Base-by-base conservation (phyloP, 345 rosid species). In the Physaria fendleri region DNA sequence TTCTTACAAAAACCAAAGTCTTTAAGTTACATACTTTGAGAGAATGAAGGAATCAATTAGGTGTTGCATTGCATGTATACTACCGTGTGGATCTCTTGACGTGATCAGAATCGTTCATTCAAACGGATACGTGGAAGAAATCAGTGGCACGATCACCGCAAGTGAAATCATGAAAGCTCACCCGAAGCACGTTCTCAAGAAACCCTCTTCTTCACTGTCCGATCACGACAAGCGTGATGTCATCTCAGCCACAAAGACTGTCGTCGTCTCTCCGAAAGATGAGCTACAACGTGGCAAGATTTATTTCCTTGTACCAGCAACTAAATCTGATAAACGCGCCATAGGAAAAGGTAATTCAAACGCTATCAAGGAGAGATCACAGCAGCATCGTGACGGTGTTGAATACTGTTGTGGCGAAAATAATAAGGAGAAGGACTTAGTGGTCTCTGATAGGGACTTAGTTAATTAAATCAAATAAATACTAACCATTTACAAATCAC, bases 21-120 rank as follows among this genome's bases (percentile, higher is more conserved):
- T 47, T 40, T 12, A 41, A 30, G 8, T n/a, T 30, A 3, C 14
- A 8, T 56, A 4, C 10, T 27, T 13, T 21, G n/a, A 54, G 41
- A 64, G 47, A 59, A 85, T 89, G 97, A 93, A 81, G 83, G 83
- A 79, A 71, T 75, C 91, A n/a, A 87, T 93, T 45, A 76, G 95
- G 58, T 93, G 99, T 24, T 86, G 97, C 67, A 89, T 93, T 72
- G 82, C 99, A 45, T 93, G 99, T 90, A 93, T 93, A 69, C 82
- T 89, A 15, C 99, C 99, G 3, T 93, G 99, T 35, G 99, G 99
- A 48, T 85, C 89, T 3, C 87, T 93, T 0, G 99, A 93, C 71
- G 97, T 93, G 61, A 82, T 93, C 60, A 81, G 99, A 0, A 87
- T 93, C 68, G 91, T 93, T 14, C 99, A 93, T 78, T 68, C 88